Evolutionary conservation across 2,329 filamentous ascomycete species (phyloP).

Genomic region (Ophiostoma perfectum): DNA sequence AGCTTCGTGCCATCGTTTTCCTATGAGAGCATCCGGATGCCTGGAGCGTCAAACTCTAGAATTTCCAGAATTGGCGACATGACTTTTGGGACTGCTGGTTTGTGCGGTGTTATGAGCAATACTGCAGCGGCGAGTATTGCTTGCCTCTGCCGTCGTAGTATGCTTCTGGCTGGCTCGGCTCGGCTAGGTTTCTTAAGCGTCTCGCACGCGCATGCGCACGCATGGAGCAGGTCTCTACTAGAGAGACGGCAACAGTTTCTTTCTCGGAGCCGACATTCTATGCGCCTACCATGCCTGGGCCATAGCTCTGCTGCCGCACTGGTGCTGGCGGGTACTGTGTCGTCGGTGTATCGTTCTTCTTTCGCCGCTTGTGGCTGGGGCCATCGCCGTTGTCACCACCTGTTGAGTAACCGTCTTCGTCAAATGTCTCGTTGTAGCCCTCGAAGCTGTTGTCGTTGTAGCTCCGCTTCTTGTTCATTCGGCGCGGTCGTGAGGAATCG

Average conservation of each 20-base stretch:
- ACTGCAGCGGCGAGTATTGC: no score
- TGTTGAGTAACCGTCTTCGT: conserved; percentile 59
- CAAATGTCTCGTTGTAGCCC: conserved; percentile 67
- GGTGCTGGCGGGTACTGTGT: conserved; percentile 39
- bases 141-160: no score
- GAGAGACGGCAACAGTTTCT: background rate
- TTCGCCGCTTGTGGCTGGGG: conserved; percentile 55
- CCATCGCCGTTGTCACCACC: conserved; percentile 66
- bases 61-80: no score
- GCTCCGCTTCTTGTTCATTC: conserved; percentile 65
- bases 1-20: no score
- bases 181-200: no score
- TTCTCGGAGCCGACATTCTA: conserved; percentile 31
- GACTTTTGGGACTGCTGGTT: no score
- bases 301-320: conserved; percentile 50
- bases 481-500: conserved; percentile 52
- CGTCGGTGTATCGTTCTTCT: conserved; percentile 49
- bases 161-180: no score
- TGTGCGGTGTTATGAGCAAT: no score
- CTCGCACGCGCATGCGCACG: no score
- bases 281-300: conserved; percentile 54
- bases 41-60: no score
- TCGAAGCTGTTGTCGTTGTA: conserved; percentile 71
- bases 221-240: no score
- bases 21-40: no score